Evolutionary conservation across 805 yeast species (phyloP).

Genomic region (Osmozyma mogii): DNA sequence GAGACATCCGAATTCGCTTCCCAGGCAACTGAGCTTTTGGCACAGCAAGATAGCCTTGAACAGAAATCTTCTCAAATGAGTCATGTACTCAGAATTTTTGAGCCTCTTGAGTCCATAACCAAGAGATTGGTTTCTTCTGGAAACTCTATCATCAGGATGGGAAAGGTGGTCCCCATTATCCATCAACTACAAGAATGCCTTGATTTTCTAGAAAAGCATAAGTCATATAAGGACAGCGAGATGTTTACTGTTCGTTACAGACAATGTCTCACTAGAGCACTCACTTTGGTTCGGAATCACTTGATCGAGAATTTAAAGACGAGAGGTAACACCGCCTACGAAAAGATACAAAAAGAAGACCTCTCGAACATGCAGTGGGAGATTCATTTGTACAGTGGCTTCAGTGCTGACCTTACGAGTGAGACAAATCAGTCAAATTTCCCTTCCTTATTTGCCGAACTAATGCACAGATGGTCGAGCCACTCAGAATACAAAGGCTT

Average conservation of each 20-base stretch:
- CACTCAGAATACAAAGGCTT: constrained; percentile 59
- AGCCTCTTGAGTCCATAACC: constrained; percentile 62
- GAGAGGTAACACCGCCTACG: constrained; percentile 4
- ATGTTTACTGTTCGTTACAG: constrained; percentile 64
- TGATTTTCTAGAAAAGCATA: constrained; percentile 45
- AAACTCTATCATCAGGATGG: constrained; percentile 48
- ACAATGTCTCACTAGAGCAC: constrained; percentile 76
- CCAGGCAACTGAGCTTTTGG: constrained; percentile 44
- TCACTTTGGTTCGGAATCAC: constrained; percentile 67
- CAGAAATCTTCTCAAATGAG: constrained; percentile 38
- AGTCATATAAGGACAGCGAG: constrained; percentile 56
- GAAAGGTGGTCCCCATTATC: constrained; percentile 32
- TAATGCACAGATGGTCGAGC: constrained; percentile 11
- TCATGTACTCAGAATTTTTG: constrained; percentile 50
- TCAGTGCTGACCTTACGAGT: constrained; percentile 10
- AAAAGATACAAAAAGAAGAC: constrained; percentile 3
- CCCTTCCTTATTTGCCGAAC: constrained; percentile 6
- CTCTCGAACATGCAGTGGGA: constrained; percentile 7
- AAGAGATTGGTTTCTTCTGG: constrained; percentile 60
- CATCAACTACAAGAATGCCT: constrained; percentile 59
- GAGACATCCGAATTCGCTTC: constrained; percentile 61
- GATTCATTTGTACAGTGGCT: constrained; percentile 12
- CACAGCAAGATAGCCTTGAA: constrained; percentile 36
- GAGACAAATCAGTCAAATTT: constrained; percentile 10
- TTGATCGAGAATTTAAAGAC: constrained; percentile 37